Evolutionary conservation across 257 asterid species (phyloP), one percentile per base, ranked within the genome.

Genomic region (Fraxinus americana): DNA sequence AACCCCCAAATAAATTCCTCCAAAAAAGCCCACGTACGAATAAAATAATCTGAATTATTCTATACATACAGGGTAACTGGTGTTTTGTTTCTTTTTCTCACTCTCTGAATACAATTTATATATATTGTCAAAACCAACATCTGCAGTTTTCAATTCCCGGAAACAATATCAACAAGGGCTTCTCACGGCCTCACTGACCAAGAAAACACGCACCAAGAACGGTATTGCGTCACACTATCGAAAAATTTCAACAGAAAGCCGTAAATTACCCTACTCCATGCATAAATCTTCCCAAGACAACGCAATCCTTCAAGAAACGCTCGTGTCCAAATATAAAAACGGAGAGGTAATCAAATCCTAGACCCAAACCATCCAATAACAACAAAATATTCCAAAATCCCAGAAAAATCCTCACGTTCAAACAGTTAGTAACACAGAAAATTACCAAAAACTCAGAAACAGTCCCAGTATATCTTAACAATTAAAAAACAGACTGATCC

Each of bases 41-140:
- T 36, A 74, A 80, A 85, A 77, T 75, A 85, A 85, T 82, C 77
- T 45, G 79, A 77, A 34, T 59, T 70, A 16, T 71, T 81, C 83
- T 87, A 76, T 79, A 77, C 86, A 76, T 79, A 77, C 81, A 85
- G 67, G n/a, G 41, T 14, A 78, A 63, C 82, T 34, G 66, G 45
- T 78, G 69, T 32, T 79, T 70, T 25, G 67, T 74, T 70, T 41
- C 77, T 77, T 81, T 75, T 78, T 67, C 71, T 70, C 43, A 38
- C 82, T 67, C 77, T 73, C 86, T 61, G 25, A 76, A 76, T 67
- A 85, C 84, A 84, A 71, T 73, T 36, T 32, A 71, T 72, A 75
- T 75, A 59, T 52, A 25, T 71, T 71, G 45, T 43, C 83, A 65
- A 75, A 79, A 45, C 66, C 70, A 52, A 70, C 39, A 61, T 61